Percentiles rank a stretch among this genome's conserved stretches.
Evolutionary conservation across 2,329 filamentous ascomycete species (phyloP).

Genomic region (Pyrenochaeta sp.): DNA sequence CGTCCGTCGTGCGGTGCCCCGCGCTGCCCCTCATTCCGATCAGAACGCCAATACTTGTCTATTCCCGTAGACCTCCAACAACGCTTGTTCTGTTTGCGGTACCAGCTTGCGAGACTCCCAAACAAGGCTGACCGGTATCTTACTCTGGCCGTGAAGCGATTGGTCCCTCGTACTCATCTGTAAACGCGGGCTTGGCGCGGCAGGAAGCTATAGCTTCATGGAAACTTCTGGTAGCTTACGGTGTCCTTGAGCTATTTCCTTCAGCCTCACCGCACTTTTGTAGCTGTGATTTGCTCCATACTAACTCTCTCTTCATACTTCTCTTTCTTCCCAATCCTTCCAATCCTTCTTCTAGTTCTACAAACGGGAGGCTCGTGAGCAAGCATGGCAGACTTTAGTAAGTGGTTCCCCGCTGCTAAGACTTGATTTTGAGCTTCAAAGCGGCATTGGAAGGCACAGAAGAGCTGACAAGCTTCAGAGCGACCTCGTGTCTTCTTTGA

Average conservation of each 20-base stretch:
- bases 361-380: conserved; percentile 6
- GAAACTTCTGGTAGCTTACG: conserved; percentile 47
- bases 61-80: neutral
- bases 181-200: conserved; percentile 33
- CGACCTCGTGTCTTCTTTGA: conserved; percentile 93
- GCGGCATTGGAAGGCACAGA: neutral
- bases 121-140: neutral
- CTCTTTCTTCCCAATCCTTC: neutral
- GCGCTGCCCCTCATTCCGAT: conserved; percentile 36
- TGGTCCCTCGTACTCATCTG: conserved; percentile 9
- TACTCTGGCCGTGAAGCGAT: neutral
- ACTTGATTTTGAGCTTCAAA: neutral
- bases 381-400: conserved; percentile 40
- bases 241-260: conserved; percentile 24
- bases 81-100: neutral
- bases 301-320: neutral
- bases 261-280: conserved; percentile 26
- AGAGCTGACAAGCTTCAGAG: conserved; percentile 48
- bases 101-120: neutral
- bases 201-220: conserved; percentile 29
- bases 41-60: conserved; percentile 17
- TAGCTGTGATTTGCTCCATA: conserved; percentile 1
- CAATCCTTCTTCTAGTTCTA: neutral
- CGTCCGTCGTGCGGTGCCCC: conserved; percentile 19
- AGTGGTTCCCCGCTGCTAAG: conserved; percentile 3